Conservation (phyloP, 768 basidiomycete genomes). For the Tulasnella sp. region DNA sequence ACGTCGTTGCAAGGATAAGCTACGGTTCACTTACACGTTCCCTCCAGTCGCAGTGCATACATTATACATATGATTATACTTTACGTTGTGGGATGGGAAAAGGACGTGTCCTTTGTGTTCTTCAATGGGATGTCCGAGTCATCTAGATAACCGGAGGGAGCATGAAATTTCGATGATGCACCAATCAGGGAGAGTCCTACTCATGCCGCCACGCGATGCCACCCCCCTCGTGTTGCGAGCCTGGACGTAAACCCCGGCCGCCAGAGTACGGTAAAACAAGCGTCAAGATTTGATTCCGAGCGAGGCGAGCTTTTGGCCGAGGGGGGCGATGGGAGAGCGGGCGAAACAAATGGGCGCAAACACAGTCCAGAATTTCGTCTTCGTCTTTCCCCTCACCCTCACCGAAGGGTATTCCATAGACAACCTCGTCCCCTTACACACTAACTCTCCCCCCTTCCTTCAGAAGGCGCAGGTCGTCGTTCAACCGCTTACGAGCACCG, state of each 20-base stretch:
- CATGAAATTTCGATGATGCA: constrained; percentile 3
- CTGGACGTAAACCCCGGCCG: neutral
- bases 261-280: neutral
- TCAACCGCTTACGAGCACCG: neutral
- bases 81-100: neutral
- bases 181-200: neutral
- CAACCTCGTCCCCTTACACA: neutral
- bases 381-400: constrained; percentile 12
- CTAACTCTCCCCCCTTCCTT: neutral
- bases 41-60: neutral
- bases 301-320: neutral
- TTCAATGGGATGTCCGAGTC: neutral
- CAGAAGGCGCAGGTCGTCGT: constrained; percentile 12
- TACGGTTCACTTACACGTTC: too few relatives aligned
- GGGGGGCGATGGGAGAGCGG: neutral
- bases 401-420: constrained; percentile 9
- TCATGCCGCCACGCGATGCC: neutral
- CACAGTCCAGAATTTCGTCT: constrained; percentile 10
- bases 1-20: neutral
- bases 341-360: neutral
- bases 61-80: neutral
- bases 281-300: constrained; percentile 1
- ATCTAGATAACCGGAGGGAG: neutral
- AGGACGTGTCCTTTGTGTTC: neutral
- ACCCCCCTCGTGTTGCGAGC: neutral